These are phyloP conservation scores for Celoporthe dispersa DNA, from an alignment of 2,329 filamentous ascomycete species.

Conservation along the genomic window DNA sequence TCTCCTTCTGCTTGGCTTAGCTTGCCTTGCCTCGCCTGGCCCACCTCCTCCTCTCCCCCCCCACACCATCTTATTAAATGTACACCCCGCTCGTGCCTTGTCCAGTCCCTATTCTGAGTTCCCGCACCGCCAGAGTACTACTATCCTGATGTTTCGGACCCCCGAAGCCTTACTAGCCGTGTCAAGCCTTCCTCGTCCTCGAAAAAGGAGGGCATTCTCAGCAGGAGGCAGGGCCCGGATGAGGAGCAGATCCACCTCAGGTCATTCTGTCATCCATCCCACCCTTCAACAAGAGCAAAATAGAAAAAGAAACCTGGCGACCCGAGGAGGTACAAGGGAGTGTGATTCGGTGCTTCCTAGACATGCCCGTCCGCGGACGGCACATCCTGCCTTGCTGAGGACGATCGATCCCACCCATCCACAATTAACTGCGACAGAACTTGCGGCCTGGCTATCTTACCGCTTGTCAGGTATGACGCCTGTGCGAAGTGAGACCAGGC, in stretches of 20 bases:
- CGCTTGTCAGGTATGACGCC: constrained; percentile 7
- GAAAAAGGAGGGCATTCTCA: neutral
- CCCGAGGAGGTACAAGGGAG: neutral
- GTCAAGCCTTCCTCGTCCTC: neutral
- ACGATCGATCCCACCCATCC: constrained; percentile 6
- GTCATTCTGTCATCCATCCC: neutral
- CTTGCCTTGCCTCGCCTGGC: neutral
- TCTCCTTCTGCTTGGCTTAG: neutral
- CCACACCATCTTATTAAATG: neutral
- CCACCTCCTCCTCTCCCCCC: neutral
- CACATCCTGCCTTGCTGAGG: neutral
- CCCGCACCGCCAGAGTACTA: neutral
- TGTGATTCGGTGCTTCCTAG: neutral
- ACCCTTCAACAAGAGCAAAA: neutral
- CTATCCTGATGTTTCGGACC: neutral
- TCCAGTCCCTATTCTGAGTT: neutral
- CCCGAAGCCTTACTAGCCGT: neutral
- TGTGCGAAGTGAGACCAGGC: constrained; percentile 4
- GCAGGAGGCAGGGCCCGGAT: neutral
- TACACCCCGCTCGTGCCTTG: neutral
- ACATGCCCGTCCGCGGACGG: neutral
- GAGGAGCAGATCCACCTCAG: neutral
- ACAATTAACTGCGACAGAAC: constrained; percentile 2
- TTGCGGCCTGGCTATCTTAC: neutral
- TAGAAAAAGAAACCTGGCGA: neutral